Evolutionary conservation across 139 green algal species (phyloP), one percentile per base, ranked within the genome.

Genomic region (Zygnema circumcarinatum): DNA sequence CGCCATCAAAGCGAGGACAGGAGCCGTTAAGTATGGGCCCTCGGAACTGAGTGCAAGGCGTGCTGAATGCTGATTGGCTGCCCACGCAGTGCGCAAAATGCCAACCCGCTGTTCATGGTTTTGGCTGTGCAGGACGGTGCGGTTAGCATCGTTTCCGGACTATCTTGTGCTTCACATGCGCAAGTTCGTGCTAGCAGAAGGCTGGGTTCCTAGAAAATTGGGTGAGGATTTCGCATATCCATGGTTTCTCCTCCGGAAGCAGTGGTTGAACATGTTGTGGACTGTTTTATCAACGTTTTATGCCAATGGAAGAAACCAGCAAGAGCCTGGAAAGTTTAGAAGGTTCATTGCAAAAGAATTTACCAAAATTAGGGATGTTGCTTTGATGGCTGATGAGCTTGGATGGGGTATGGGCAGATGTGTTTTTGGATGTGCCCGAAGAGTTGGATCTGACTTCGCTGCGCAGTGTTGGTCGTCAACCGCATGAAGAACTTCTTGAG

Each of bases 171-270:
- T 99, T 40, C 92, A 96, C 62, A 85, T 98, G 83, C 92, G 94
- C 38, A 93, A 95, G 79, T 98, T 96, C 90, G 96, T 96, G 67
- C 75, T 94, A 31, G 93, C 88, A 52, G 86, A 94, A 33, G 86
- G 85, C 91, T 99, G 97, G 96, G 95, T 93, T 41, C 89, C 96
- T 25, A 96, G 94, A 82, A 99, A 99, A 93, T 89, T 96, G 2
- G 86, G 85, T 90, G 35, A 78, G 74, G 62, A 36, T 83, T 7
- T 42, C 36, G 7, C 67, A 3, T 42, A 72, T 72, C 33, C 32
- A 25, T 42, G 68, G 32, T 75, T 73, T n/a, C 40, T 36, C 39
- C 41, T n/a, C n/a, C n/a, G n/a, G n/a, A n/a, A n/a, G n/a, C n/a
- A n/a, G n/a, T n/a, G n/a, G 53, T 72, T 72, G 56, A 72, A 72